Percentiles rank a stretch among this genome's conserved stretches.
These are phyloP conservation scores for Drechmeria coniospora DNA, from an alignment of 2,329 filamentous ascomycete species.

Conservation along the genomic window DNA sequence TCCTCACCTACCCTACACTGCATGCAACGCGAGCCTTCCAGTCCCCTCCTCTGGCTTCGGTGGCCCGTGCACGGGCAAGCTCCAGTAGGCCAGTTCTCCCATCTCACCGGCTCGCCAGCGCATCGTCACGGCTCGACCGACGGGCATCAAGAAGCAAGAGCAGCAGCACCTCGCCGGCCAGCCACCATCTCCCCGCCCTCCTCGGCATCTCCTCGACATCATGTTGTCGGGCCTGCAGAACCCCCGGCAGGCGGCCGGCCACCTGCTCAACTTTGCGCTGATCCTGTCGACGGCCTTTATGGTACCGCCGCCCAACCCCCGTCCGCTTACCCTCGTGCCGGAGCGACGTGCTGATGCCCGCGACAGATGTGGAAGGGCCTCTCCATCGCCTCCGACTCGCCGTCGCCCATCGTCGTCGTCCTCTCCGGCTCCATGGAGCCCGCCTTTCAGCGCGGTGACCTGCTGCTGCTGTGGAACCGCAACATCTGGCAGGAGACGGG, in stretches of 20 bases:
- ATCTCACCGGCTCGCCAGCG: no score
- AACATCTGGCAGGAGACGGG: conserved; percentile 39
- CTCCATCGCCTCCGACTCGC: conserved; percentile 59
- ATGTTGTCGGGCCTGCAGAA: conserved; percentile 60
- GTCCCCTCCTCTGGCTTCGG: no score
- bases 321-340: not conserved
- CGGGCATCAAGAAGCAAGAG: no score
- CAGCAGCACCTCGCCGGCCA: no score
- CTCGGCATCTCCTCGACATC: no score
- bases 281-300: conserved; percentile 87
- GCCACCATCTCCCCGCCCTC: no score
- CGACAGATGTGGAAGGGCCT: conserved; percentile 71
- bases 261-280: conserved; percentile 80
- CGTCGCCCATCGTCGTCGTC: conserved; percentile 70
- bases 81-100: no score
- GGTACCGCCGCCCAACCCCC: conserved; percentile 27
- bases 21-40: no score
- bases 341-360: conserved; percentile 9
- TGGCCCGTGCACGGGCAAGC: no score
- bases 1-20: no score
- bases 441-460: conserved; percentile 63
- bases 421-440: conserved; percentile 75
- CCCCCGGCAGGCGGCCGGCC: conserved; percentile 64
- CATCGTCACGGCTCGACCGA: no score
- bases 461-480: conserved; percentile 65